These are phyloP conservation scores for Trichoderma koningiopsis DNA, from an alignment of 2,329 filamentous ascomycete species.

Conservation along the genomic window DNA sequence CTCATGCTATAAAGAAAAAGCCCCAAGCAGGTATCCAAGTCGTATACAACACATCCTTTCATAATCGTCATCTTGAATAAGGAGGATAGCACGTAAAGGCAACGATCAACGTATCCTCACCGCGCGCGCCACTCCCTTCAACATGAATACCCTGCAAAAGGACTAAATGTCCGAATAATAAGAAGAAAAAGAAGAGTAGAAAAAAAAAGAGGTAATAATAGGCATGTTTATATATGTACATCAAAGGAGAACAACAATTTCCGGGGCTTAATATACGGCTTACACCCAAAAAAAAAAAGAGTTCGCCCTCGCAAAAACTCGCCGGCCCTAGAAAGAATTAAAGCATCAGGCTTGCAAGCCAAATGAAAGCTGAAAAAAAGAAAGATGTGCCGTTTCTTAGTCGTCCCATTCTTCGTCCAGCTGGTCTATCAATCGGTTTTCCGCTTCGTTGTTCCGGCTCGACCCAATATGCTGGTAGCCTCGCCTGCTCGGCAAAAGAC, in stretches of 20 bases:
- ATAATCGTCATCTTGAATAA: background rate
- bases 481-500: constrained; percentile 63
- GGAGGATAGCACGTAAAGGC: background rate
- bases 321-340: background rate
- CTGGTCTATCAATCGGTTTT: constrained; percentile 93
- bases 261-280: background rate
- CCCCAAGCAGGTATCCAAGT: background rate
- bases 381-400: constrained; percentile 34
- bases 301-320: background rate
- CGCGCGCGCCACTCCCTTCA: background rate
- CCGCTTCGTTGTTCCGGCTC: constrained; percentile 68
- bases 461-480: constrained; percentile 68
- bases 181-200: background rate
- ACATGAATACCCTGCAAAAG: constrained; percentile 30
- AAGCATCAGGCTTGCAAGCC: background rate
- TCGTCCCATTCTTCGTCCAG: constrained; percentile 98
- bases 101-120: constrained; percentile 1
- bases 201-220: background rate
- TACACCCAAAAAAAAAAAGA: background rate
- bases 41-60: constrained; percentile 1
- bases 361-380: constrained; percentile 1
- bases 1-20: background rate
- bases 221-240: constrained; percentile 21
- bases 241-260: constrained; percentile 17
- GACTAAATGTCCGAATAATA: background rate